A percentile compares a stretch with the other conserved stretches of the same genome.
These are phyloP conservation scores for Claviceps pusilla DNA, from an alignment of 2,329 filamentous ascomycete genomes.

Conservation along the genomic window DNA sequence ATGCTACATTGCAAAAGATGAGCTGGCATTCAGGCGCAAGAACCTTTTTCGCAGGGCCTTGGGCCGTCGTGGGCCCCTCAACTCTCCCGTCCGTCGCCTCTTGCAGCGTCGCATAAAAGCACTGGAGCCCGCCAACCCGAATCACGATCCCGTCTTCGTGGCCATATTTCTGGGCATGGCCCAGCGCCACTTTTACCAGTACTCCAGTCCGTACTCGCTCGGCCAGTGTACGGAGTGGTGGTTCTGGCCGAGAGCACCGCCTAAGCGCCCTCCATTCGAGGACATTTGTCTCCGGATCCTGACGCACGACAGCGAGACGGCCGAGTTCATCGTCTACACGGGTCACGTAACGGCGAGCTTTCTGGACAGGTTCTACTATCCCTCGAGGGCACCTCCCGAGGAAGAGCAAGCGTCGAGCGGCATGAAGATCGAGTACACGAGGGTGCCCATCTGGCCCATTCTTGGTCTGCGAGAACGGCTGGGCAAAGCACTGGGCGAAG, in stretches of 20 bases:
- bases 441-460: slow-evolving; percentile 39
- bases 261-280: slow-evolving; percentile 22
- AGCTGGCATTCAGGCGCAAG: slow-evolving; percentile 30
- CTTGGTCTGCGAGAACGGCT: slow-evolving; percentile 40
- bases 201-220: too few relatives aligned
- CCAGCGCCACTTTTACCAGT: slow-evolving; percentile 35
- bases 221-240: slow-evolving; percentile 3
- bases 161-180: slow-evolving; percentile 42
- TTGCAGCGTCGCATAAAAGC: slow-evolving; percentile 31
- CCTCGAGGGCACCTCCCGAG: slow-evolving; percentile 23
- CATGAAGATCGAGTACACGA: slow-evolving; percentile 31
- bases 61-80: slow-evolving; percentile 25
- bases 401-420: slow-evolving; percentile 15
- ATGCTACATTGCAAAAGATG: slow-evolving; percentile 32
- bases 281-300: slow-evolving; percentile 37
- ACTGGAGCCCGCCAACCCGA: slow-evolving; percentile 30
- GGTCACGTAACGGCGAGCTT: slow-evolving; percentile 32
- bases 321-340: slow-evolving; percentile 39
- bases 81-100: slow-evolving; percentile 32
- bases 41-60: slow-evolving; percentile 31
- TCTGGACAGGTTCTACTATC: slow-evolving; percentile 34
- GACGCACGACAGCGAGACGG: slow-evolving; percentile 32
- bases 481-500: slow-evolving; percentile 35
- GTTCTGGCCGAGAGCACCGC: slow-evolving; percentile 9
- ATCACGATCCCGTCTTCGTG: slow-evolving; percentile 38